Conservation (phyloP, 179 eudicot genomes). For the Spergularia azorica region DNA sequence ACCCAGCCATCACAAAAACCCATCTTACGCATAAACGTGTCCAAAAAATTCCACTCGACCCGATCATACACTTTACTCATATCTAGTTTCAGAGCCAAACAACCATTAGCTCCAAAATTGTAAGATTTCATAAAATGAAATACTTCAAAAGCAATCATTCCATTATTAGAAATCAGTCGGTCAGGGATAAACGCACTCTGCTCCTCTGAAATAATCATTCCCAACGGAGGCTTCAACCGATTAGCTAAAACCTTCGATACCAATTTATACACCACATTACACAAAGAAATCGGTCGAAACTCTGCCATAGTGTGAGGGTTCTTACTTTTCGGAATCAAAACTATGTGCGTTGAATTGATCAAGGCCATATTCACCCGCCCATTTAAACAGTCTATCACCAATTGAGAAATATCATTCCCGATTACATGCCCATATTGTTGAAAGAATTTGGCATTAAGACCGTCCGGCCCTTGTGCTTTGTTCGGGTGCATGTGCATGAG, state of each 20-base stretch:
- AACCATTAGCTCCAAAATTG: not conserved
- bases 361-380: not conserved
- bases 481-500: not conserved
- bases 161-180: not conserved
- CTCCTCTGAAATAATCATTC: not conserved
- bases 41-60: not conserved
- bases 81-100: not conserved
- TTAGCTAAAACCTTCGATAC: not conserved
- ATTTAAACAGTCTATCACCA: not conserved
- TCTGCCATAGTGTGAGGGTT: not conserved
- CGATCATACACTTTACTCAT: not conserved
- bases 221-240: not conserved
- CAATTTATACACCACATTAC: not conserved
- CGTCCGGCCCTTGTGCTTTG: not conserved
- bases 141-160: not conserved
- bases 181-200: slow-evolving; percentile 1
- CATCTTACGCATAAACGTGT: not conserved
- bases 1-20: not conserved
- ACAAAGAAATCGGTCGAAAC: not conserved
- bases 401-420: not conserved
- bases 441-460: not conserved
- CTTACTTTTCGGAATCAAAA: not conserved
- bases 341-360: not conserved
- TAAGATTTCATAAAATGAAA: not conserved
- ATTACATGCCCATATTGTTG: slow-evolving; percentile 5